Percentiles rank a stretch among this genome's conserved stretches.
Conservation (phyloP, 2,329 filamentous ascomycete species). For the Pezicula radicicola region DNA sequence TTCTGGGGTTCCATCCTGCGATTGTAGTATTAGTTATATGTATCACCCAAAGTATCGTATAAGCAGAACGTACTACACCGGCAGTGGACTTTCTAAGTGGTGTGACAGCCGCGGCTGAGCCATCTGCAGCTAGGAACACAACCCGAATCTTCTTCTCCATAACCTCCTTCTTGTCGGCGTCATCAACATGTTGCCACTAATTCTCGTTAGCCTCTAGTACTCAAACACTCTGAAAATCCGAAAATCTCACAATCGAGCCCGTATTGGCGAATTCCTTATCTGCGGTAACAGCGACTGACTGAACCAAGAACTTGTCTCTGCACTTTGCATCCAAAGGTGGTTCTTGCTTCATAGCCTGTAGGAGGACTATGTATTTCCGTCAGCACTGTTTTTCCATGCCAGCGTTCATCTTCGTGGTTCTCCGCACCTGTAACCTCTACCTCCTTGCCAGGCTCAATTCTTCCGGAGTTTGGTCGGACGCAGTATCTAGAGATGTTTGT, state of each 20-base stretch:
- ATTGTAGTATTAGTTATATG: slow-evolving; percentile 2
- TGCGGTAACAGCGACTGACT: slow-evolving; percentile 79
- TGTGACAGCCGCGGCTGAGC: slow-evolving; percentile 24
- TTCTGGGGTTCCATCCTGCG: slow-evolving; percentile 19
- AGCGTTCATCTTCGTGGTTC: slow-evolving; percentile 18
- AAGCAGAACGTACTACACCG: slow-evolving; percentile 15
- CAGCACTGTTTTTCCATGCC: slow-evolving; percentile 13
- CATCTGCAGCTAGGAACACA: slow-evolving; percentile 69
- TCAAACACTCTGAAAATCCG: not conserved
- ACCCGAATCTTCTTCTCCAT: slow-evolving; percentile 97
- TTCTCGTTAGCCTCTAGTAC: slow-evolving; percentile 7
- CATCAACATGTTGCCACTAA: slow-evolving; percentile 69
- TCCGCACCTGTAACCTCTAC: slow-evolving; percentile 87
- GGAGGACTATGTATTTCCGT: slow-evolving; percentile 61
- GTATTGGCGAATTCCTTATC: slow-evolving; percentile 84
- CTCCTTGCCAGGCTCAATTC: slow-evolving; percentile 84
- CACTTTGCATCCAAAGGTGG: slow-evolving; percentile 84
- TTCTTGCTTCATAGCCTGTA: slow-evolving; percentile 97
- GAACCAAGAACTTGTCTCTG: slow-evolving; percentile 96
- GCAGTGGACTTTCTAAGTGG: slow-evolving; percentile 24
- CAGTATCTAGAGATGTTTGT: slow-evolving; percentile 69
- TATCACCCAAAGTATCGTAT: not conserved
- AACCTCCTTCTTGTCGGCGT: slow-evolving; percentile 71
- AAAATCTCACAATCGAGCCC: slow-evolving; percentile 66
- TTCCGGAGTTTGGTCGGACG: slow-evolving; percentile 93